Percentiles rank a stretch among this genome's conserved stretches.
These are phyloP conservation scores for Aphanoascus verrucosus DNA, from an alignment of 2,329 filamentous ascomycete species.

Conservation along the genomic window DNA sequence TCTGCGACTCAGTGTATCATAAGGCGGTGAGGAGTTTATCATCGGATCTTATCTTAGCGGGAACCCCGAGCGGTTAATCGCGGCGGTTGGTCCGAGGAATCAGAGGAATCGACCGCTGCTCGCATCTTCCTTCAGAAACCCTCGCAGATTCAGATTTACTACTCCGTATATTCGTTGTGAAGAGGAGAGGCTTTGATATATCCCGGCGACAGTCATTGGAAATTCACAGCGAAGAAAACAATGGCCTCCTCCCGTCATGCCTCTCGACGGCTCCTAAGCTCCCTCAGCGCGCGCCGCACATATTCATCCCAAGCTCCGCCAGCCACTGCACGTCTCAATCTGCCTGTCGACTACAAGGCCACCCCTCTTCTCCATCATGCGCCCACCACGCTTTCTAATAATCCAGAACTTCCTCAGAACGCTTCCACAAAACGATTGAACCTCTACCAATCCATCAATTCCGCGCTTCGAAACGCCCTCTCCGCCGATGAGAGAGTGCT, in stretches of 20 bases:
- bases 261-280: constrained; percentile 10
- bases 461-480: constrained; percentile 72
- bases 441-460: constrained; percentile 86
- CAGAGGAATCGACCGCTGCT: not conserved
- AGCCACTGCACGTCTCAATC: constrained; percentile 55
- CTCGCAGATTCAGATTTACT: not conserved
- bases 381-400: constrained; percentile 58
- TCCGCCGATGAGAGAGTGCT: constrained; percentile 74
- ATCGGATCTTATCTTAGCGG: constrained; percentile 8
- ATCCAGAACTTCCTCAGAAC: constrained; percentile 62
- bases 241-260: constrained; percentile 6
- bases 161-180: not conserved
- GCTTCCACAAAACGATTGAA: constrained; percentile 76
- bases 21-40: constrained; percentile 10
- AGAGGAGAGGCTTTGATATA: not conserved
- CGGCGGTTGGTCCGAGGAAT: not conserved
- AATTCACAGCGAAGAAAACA: not conserved
- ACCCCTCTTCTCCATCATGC: constrained; percentile 74
- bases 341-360: constrained; percentile 75
- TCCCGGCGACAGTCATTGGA: not conserved
- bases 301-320: constrained; percentile 41
- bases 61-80: constrained; percentile 9
- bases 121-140: not conserved
- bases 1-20: not conserved
- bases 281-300: constrained; percentile 16